Evolutionary conservation across 768 basidiomycete species (phyloP).

Genomic region (Mycena kentingensis): DNA sequence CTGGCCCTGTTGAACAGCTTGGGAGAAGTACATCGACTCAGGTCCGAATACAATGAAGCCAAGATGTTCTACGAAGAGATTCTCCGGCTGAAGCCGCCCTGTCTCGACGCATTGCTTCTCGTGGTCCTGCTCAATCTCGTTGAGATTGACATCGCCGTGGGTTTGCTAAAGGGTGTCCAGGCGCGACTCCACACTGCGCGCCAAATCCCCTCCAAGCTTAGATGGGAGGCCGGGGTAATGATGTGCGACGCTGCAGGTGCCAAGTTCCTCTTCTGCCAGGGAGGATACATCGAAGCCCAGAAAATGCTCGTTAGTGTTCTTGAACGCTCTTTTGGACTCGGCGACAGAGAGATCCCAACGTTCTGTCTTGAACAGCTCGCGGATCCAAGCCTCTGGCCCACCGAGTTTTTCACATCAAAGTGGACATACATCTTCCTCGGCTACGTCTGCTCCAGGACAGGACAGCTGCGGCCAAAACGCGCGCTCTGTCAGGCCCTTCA

Average conservation of each 20-base stretch:
- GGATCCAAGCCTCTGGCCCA: background rate
- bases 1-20: background rate
- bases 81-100: background rate
- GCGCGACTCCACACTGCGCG: background rate
- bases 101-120: background rate
- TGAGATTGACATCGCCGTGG: background rate
- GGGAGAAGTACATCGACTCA: background rate
- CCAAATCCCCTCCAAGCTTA: background rate
- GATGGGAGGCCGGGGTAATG: background rate
- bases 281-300: background rate
- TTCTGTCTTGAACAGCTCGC: background rate
- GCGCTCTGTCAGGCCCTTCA: background rate
- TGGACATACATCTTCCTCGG: background rate
- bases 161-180: background rate
- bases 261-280: background rate
- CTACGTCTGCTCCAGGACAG: background rate
- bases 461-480: background rate
- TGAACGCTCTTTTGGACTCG: too few relatives aligned
- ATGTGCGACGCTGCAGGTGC: background rate
- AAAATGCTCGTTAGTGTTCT: too few relatives aligned
- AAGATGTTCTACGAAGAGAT: background rate
- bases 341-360: background rate
- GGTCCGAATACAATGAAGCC: background rate
- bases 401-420: background rate
- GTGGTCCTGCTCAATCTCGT: background rate